phyloP scores from a whole-genome alignment of 2,329 filamentous ascomycete species.

The Davidsoniella neocaledoniae region DNA sequence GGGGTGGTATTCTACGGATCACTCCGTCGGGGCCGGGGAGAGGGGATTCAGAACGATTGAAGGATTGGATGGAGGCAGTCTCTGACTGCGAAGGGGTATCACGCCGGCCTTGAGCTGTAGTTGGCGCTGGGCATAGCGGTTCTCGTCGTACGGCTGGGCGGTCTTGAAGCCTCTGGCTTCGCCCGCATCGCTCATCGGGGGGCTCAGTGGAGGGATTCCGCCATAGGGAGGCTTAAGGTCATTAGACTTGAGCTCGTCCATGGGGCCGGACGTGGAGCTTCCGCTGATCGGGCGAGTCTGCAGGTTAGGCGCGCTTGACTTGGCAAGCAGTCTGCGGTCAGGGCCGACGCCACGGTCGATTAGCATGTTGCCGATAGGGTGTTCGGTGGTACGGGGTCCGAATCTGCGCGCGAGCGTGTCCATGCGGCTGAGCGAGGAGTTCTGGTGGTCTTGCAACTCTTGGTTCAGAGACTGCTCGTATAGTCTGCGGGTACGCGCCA shows the following conservation, averaged over 20 bases:
- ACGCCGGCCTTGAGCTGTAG: constrained; percentile 61
- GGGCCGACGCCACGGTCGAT: constrained; percentile 26
- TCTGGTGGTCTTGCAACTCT: constrained; percentile 65
- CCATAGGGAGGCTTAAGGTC: constrained; percentile 20
- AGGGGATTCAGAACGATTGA: constrained; percentile 7
- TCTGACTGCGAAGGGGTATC: constrained; percentile 37
- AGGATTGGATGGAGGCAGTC: constrained; percentile 3
- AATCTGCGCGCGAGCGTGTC: constrained; percentile 56
- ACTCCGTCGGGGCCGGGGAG: not conserved
- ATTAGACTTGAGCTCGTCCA: constrained; percentile 14
- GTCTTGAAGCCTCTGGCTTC: constrained; percentile 70
- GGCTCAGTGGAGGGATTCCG: constrained; percentile 25
- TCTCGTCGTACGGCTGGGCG: constrained; percentile 61
- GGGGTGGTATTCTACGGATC: not conserved
- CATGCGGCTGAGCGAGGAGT: constrained; percentile 57
- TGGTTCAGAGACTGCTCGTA: constrained; percentile 74
- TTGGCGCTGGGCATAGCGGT: constrained; percentile 68
- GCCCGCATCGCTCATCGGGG: constrained; percentile 54
- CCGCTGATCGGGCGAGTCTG: constrained; percentile 9
- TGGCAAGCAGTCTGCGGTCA: constrained; percentile 30
- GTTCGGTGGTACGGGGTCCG: constrained; percentile 35
- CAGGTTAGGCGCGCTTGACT: constrained; percentile 53
- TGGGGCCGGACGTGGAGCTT: constrained; percentile 4
- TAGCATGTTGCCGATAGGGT: constrained; percentile 28
- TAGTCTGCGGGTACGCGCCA: constrained; percentile 52